Evolutionary conservation across 2,329 filamentous ascomycete genomes (phyloP).

Genomic region (Paramyrothecium sp.): DNA sequence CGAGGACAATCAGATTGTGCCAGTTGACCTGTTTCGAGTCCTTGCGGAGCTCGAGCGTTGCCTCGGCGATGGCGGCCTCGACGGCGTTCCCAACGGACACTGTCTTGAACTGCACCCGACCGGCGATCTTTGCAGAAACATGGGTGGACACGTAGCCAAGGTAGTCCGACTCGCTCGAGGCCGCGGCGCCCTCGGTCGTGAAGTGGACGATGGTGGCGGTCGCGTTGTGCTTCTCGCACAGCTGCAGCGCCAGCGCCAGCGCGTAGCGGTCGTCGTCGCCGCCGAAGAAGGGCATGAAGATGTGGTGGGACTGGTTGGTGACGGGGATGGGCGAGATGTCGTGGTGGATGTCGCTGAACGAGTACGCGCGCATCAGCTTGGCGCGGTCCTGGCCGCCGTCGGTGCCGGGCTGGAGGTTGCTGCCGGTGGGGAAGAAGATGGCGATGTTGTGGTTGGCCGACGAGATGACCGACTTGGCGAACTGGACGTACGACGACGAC

Average conservation of each 20-base stretch:
- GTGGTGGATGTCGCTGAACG: constrained; percentile 54
- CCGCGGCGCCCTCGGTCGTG: constrained; percentile 12
- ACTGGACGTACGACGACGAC: constrained; percentile 61
- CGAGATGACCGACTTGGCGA: constrained; percentile 68
- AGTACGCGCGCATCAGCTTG: constrained; percentile 50
- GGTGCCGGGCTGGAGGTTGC: constrained; percentile 32
- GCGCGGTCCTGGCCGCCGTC: constrained; percentile 26
- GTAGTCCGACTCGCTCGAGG: constrained; percentile 5
- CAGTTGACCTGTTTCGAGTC: constrained; percentile 18
- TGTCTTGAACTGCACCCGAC: neutral
- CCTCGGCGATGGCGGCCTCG: constrained; percentile 9
- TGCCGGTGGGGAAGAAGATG: constrained; percentile 75
- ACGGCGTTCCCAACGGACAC: neutral
- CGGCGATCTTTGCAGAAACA: neutral
- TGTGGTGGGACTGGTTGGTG: constrained; percentile 70
- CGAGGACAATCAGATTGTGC: constrained; percentile 22
- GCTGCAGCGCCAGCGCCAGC: constrained; percentile 77
- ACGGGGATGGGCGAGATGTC: constrained; percentile 58
- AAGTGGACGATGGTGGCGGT: constrained; percentile 70
- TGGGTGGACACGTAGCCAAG: constrained; percentile 1
- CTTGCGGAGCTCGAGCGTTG: constrained; percentile 18
- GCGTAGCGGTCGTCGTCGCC: constrained; percentile 79
- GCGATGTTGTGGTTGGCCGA: constrained; percentile 67
- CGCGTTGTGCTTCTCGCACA: constrained; percentile 75
- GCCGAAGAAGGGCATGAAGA: constrained; percentile 87